Percentiles rank a stretch among this genome's conserved stretches.
Evolutionary conservation across 768 basidiomycete species (phyloP).

Genomic region (Serendipita sp.): DNA sequence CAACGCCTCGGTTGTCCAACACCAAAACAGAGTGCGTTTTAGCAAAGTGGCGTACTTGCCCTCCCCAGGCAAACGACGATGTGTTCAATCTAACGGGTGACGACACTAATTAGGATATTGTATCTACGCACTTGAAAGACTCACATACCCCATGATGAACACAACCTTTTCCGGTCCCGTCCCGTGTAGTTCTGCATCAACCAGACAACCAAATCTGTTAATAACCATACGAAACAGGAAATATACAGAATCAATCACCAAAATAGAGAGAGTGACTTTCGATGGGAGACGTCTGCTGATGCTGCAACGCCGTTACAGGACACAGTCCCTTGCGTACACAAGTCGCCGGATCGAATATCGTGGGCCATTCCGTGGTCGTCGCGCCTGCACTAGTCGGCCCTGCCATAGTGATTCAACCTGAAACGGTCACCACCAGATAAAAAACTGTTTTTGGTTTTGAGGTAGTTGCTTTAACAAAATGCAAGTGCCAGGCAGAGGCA

Average conservation of each 20-base stretch:
- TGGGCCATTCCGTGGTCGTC: slow-evolving; percentile 19
- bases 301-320: slow-evolving; percentile 41
- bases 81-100: slow-evolving; percentile 42
- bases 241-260: slow-evolving; percentile 12
- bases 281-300: slow-evolving; percentile 29
- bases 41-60: slow-evolving; percentile 51
- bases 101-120: too few species aligned
- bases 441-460: not conserved
- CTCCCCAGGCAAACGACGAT: slow-evolving; percentile 45
- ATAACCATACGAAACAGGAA: not conserved
- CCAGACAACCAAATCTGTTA: not conserved
- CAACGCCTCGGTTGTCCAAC: slow-evolving; percentile 77
- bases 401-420: not conserved
- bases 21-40: slow-evolving; percentile 46
- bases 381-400: too few species aligned
- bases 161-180: slow-evolving; percentile 46
- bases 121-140: too few species aligned
- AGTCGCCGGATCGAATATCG: slow-evolving; percentile 45
- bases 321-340: slow-evolving; percentile 61
- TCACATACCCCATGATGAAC: slow-evolving; percentile 56
- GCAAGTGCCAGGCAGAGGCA: not conserved
- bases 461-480: not conserved
- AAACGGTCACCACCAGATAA: not conserved
- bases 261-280: slow-evolving; percentile 67
- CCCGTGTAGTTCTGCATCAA: slow-evolving; percentile 68